These are phyloP conservation scores for Fusarium sp. DNA, from an alignment of 2,329 filamentous ascomycete species.

Conservation along the genomic window DNA sequence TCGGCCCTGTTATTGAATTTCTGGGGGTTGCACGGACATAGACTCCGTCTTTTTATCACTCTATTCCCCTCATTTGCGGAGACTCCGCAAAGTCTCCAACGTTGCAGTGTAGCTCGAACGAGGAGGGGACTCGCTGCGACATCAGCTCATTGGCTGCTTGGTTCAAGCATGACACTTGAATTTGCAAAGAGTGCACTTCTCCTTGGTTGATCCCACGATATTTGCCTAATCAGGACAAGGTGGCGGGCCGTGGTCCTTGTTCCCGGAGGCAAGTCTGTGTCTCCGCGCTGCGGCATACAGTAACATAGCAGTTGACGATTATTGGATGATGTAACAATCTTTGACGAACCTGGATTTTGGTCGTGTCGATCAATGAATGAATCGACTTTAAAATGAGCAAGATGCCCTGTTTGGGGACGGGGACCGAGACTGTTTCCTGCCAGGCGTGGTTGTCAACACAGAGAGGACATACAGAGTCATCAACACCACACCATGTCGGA, in stretches of 20 bases:
- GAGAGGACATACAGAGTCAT: background rate
- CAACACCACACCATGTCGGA: conserved; percentile 18
- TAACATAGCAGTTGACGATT: background rate
- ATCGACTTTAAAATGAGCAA: conserved; percentile 7
- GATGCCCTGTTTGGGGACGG: background rate
- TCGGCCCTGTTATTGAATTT: conserved; percentile 21
- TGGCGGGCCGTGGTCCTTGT: conserved; percentile 29
- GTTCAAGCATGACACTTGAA: conserved; percentile 24
- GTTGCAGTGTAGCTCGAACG: conserved; percentile 1
- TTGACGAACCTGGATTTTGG: background rate
- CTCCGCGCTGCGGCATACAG: conserved; percentile 19
- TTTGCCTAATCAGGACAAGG: conserved; percentile 3
- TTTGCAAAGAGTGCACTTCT: conserved; percentile 20
- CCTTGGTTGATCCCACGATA: conserved; percentile 7
- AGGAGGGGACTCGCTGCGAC: background rate
- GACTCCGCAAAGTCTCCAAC: conserved; percentile 39
- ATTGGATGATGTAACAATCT: conserved; percentile 32
- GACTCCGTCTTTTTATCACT: background rate
- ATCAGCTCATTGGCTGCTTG: conserved; percentile 4
- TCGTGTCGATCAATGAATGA: background rate
- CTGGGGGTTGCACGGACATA: conserved; percentile 14
- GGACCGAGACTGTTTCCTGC: background rate
- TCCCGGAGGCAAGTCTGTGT: background rate
- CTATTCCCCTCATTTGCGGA: conserved; percentile 36
- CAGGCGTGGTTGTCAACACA: background rate